phyloP scores from a whole-genome alignment of 2,329 filamentous ascomycete species.

The Colletotrichum viniferum region DNA sequence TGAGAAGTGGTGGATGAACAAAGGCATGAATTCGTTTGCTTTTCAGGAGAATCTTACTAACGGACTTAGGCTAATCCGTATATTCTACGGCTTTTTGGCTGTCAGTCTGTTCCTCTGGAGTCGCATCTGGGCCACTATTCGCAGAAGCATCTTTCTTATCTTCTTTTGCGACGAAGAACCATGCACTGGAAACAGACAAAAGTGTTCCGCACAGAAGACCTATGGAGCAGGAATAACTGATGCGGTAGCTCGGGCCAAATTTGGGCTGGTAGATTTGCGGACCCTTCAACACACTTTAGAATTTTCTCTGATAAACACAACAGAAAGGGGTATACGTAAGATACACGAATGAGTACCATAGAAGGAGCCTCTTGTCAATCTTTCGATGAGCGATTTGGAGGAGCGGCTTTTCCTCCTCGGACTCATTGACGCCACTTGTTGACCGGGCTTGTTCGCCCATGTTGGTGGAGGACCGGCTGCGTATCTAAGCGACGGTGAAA shows the following conservation, averaged over 20 bases:
- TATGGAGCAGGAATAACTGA: constrained; percentile 40
- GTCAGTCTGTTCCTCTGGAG: neutral
- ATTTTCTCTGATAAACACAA: too few species aligned
- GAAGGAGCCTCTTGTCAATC: constrained; percentile 26
- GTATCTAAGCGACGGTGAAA: neutral
- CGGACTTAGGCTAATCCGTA: neutral
- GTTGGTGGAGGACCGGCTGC: neutral
- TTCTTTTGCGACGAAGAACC: constrained; percentile 25
- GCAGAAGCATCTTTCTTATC: neutral
- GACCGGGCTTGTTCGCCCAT: neutral
- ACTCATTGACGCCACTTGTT: neutral
- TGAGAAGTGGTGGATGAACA: neutral
- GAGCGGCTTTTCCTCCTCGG: neutral
- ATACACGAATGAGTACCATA: constrained; percentile 28
- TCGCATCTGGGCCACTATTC: neutral
- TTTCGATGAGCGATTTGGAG: constrained; percentile 25
- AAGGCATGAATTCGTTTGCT: neutral
- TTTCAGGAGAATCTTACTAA: neutral
- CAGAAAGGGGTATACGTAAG: neutral
- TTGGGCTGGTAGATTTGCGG: constrained; percentile 43
- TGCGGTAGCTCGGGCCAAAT: constrained; percentile 41
- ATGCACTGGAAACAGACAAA: constrained; percentile 21
- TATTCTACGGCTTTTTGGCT: neutral
- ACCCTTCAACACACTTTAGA: constrained; percentile 21
- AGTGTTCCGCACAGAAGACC: constrained; percentile 34